Conservation (phyloP, 2,329 filamentous ascomycete species). For the Phialophora tarda region DNA sequence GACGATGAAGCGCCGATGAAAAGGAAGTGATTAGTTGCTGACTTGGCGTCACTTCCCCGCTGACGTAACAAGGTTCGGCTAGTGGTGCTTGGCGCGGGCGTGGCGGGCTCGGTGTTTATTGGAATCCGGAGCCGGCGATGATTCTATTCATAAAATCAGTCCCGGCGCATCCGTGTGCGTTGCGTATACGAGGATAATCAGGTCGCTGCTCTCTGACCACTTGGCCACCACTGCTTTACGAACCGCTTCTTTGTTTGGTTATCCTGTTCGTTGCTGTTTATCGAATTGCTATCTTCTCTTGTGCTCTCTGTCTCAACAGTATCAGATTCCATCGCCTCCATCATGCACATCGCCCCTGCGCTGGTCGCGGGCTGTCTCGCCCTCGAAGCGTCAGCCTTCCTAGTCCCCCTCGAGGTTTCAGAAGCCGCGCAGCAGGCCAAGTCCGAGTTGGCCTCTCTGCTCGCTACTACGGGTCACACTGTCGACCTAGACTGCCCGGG, state of each 20-base stretch:
- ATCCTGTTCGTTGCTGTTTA: not conserved
- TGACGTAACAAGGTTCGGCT: not conserved
- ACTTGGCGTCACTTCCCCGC: not conserved
- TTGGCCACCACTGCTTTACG: not conserved
- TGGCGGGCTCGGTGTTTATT: conserved; percentile 1
- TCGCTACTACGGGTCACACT: conserved; percentile 19
- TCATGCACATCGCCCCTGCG: conserved; percentile 36
- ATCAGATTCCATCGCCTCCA: conserved; percentile 6
- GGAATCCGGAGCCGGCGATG: not conserved
- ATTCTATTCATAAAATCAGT: conserved; percentile 14
- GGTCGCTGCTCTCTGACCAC: not conserved
- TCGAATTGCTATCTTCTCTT: not conserved
- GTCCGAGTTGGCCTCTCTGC: conserved; percentile 24
- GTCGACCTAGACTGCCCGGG: conserved; percentile 37
- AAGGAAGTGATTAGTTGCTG: not conserved
- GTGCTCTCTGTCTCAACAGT: not conserved
- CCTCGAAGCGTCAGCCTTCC: conserved; percentile 36
- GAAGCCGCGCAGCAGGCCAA: conserved; percentile 31
- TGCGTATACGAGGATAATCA: not conserved
- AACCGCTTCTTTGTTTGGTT: not conserved
- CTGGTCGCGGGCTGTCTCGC: conserved; percentile 37
- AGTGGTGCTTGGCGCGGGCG: not conserved
- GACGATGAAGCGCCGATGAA: not conserved
- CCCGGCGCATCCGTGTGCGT: conserved; percentile 9
- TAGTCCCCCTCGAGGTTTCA: conserved; percentile 37